Percentiles rank a stretch among this genome's conserved stretches.
phyloP scores from a whole-genome alignment of 345 rosid genomes.

The Schrenkiella parvula region DNA sequence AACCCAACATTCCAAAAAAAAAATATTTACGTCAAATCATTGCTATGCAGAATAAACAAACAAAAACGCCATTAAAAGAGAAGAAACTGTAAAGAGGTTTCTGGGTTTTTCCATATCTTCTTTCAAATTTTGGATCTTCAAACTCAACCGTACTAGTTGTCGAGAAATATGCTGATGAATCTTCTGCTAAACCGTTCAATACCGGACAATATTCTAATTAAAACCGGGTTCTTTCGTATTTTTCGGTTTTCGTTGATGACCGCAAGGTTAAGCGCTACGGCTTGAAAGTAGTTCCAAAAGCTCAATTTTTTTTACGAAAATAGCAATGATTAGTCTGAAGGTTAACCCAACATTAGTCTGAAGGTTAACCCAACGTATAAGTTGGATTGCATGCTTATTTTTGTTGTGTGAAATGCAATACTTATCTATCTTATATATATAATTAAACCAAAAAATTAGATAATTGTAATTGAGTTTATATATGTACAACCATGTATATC shows the following conservation, averaged over 20 bases:
- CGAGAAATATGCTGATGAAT: background rate
- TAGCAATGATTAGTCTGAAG: too few relatives aligned
- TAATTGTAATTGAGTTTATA: too few relatives aligned
- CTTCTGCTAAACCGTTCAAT: background rate
- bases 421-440: too few relatives aligned
- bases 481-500: too few relatives aligned
- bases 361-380: too few relatives aligned
- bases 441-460: too few relatives aligned
- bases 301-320: background rate
- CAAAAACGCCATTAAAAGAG: slow-evolving; percentile 59
- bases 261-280: background rate
- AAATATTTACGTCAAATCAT: too few relatives aligned
- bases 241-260: slow-evolving; percentile 1
- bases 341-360: too few relatives aligned
- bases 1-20: too few relatives aligned
- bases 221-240: background rate
- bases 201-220: background rate
- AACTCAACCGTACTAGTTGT: background rate
- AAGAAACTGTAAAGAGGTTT: slow-evolving; percentile 36
- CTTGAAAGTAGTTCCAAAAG: background rate
- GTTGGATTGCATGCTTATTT: too few relatives aligned
- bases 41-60: slow-evolving; percentile 82
- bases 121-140: slow-evolving; percentile 2
- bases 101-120: slow-evolving; percentile 34
- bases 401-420: too few relatives aligned